These are phyloP conservation scores for Salix brachista DNA, from an alignment of 345 rosid genomes.

Conservation along the genomic window DNA sequence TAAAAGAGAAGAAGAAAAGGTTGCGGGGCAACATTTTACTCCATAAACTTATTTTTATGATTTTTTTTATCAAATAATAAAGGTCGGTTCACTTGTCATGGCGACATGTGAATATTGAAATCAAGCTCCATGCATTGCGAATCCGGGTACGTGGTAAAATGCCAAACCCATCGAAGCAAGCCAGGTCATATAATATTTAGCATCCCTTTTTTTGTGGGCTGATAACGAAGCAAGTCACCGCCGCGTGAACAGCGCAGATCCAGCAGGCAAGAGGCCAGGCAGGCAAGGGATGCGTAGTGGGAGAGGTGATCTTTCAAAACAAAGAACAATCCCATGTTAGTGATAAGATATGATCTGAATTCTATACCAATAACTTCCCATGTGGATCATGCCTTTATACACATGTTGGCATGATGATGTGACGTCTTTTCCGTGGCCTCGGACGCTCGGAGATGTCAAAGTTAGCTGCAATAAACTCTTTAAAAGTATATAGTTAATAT, in stretches of 20 bases:
- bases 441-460: conserved; percentile 1
- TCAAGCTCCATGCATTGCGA: not conserved
- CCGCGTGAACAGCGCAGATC: conserved; percentile 30
- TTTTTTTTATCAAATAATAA: not conserved
- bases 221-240: not conserved
- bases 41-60: not conserved
- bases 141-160: not conserved
- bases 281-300: not conserved
- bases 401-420: conserved; percentile 28
- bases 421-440: conserved; percentile 9
- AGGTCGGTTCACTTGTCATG: not conserved
- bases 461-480: too few relatives aligned
- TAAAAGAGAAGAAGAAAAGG: too few relatives aligned
- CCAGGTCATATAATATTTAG: not conserved
- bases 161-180: not conserved
- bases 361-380: conserved; percentile 5
- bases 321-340: conserved; percentile 6
- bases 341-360: not conserved
- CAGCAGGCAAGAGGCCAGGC: conserved; percentile 19
- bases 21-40: too few relatives aligned
- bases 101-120: not conserved
- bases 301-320: not conserved
- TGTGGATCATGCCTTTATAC: conserved; percentile 33
- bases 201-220: not conserved
- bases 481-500: not conserved